Evolutionary conservation across 805 yeast genomes (phyloP).

Genomic region (Candida ovalis): DNA sequence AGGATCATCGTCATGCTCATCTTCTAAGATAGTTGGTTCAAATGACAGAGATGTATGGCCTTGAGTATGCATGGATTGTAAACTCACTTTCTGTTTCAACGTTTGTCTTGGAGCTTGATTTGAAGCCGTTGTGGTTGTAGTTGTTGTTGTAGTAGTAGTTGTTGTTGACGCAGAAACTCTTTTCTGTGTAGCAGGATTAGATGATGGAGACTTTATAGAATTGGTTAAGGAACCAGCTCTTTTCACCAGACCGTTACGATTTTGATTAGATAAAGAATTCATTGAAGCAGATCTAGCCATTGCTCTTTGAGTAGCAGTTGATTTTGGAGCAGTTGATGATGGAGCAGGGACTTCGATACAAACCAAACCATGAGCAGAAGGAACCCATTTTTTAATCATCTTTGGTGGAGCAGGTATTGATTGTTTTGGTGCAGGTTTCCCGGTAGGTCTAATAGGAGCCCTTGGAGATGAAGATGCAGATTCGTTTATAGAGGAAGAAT

Average conservation of each 20-base stretch:
- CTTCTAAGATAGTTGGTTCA: constrained; percentile 24
- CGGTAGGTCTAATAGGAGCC: background rate
- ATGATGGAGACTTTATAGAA: constrained; percentile 1
- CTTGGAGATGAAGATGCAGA: constrained; percentile 2
- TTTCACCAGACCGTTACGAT: constrained; percentile 15
- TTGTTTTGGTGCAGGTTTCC: constrained; percentile 1
- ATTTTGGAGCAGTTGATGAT: constrained; percentile 9
- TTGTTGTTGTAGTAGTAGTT: background rate
- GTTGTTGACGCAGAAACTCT: background rate
- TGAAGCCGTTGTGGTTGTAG: background rate
- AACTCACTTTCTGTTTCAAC: constrained; percentile 16
- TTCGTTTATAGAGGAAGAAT: too few species aligned
- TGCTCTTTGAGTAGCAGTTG: constrained; percentile 10
- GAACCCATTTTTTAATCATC: constrained; percentile 66
- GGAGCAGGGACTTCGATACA: constrained; percentile 63
- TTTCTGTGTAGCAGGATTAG: background rate
- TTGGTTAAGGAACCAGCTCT: constrained; percentile 20
- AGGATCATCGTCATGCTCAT: constrained; percentile 13
- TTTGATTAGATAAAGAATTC: constrained; percentile 17
- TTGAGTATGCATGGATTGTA: constrained; percentile 22
- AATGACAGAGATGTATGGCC: constrained; percentile 11
- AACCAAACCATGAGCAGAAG: constrained; percentile 68
- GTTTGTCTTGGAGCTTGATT: constrained; percentile 5
- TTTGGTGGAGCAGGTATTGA: constrained; percentile 26
- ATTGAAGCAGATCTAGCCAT: constrained; percentile 23